Evolutionary conservation across 2,329 filamentous ascomycete genomes (phyloP).

Genomic region (Cladosporium sphaerospermum): DNA sequence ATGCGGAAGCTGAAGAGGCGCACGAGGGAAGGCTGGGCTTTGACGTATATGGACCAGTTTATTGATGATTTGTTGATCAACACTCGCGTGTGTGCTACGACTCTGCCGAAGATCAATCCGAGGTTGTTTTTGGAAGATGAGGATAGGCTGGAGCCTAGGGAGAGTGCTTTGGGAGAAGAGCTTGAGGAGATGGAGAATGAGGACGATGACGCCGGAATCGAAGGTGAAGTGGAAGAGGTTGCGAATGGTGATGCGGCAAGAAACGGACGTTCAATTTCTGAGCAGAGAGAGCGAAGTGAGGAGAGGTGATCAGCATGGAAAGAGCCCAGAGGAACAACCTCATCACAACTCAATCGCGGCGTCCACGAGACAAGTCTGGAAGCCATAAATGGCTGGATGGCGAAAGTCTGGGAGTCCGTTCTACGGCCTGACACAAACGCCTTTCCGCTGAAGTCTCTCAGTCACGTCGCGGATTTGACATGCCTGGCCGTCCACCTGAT

Average conservation of each 20-base stretch:
- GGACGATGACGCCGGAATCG: constrained; percentile 33
- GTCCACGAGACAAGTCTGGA: no score
- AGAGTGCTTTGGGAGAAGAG: constrained; percentile 72
- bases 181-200: constrained; percentile 62
- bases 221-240: constrained; percentile 20
- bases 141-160: constrained; percentile 76
- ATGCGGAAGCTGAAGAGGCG: constrained; percentile 74
- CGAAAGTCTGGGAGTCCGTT: no score
- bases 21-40: constrained; percentile 63
- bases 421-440: no score
- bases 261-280: not conserved
- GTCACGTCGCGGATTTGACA: no score
- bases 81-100: constrained; percentile 85
- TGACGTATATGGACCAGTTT: constrained; percentile 87
- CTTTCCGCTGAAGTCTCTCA: no score
- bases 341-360: no score
- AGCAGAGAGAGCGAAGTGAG: not conserved
- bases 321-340: not conserved
- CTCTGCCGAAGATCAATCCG: constrained; percentile 82
- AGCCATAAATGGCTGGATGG: no score
- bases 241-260: constrained; percentile 13
- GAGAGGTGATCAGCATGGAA: not conserved
- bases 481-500: no score
- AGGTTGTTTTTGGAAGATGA: constrained; percentile 80
- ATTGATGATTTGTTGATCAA: constrained; percentile 86